phyloP scores from a whole-genome alignment of 2,329 filamentous ascomycete genomes.

The Aureobasidium lini region DNA sequence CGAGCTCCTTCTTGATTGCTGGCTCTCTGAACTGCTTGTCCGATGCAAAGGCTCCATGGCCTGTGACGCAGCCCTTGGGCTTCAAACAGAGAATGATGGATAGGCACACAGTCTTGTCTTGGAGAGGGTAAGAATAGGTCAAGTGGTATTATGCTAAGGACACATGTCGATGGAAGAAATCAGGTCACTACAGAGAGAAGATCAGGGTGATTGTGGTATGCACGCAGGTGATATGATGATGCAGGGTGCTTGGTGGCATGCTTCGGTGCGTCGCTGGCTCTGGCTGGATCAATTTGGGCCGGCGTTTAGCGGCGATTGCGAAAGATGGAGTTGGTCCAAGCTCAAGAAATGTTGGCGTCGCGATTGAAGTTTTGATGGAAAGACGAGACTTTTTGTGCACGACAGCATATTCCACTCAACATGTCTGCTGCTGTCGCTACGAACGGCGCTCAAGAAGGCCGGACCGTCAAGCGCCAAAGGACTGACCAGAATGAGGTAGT shows the following conservation, averaged over 20 bases:
- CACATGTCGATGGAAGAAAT: neutral
- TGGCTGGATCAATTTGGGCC: neutral
- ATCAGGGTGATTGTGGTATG: neutral
- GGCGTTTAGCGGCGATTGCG: neutral
- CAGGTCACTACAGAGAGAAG: neutral
- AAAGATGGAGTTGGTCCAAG: neutral
- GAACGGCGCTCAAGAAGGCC: constrained; percentile 26
- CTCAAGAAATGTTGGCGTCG: constrained; percentile 1
- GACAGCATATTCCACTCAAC: neutral
- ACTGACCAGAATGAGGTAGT: constrained; percentile 28
- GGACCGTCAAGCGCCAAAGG: constrained; percentile 71
- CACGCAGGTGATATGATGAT: neutral
- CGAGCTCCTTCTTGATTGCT: constrained; percentile 31
- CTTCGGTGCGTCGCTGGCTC: neutral
- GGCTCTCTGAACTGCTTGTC: constrained; percentile 26
- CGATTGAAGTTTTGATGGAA: neutral
- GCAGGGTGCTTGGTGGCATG: neutral
- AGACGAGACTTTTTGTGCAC: neutral
- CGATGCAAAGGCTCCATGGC: constrained; percentile 19
- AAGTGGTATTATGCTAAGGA: neutral
- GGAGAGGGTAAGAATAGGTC: neutral
- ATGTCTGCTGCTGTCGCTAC: constrained; percentile 11
- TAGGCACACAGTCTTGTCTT: neutral
- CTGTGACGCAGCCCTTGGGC: neutral
- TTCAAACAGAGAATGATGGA: neutral